phyloP scores from a whole-genome alignment of 179 eudicot species.

The Spergularia azorica region DNA sequence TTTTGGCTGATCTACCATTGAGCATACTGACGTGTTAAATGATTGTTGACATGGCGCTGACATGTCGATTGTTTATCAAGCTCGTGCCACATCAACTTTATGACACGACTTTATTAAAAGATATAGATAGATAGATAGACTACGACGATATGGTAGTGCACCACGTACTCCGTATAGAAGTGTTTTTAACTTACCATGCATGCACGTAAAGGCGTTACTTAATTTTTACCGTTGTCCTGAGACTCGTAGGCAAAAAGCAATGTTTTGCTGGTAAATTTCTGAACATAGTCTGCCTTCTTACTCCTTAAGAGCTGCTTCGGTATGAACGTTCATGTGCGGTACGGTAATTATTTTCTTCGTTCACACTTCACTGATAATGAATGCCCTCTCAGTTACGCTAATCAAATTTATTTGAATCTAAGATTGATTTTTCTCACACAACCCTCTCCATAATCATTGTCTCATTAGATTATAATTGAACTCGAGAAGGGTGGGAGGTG shows the following conservation, averaged over 20 bases:
- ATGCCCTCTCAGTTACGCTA: conserved; percentile 27
- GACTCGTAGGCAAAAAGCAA: conserved; percentile 29
- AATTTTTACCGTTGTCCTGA: conserved; percentile 18
- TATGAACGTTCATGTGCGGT: conserved; percentile 17
- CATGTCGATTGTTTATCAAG: too few species aligned
- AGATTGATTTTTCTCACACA: too few species aligned
- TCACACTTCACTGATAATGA: conserved; percentile 24
- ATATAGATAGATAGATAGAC: too few species aligned
- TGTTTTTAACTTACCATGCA: conserved; percentile 28
- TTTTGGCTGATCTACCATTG: too few species aligned
- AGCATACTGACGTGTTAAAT: too few species aligned
- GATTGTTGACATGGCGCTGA: too few species aligned
- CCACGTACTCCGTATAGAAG: not conserved
- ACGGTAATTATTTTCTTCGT: conserved; percentile 7
- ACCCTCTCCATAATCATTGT: too few species aligned
- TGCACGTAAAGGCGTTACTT: conserved; percentile 25
- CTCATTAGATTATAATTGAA: too few species aligned
- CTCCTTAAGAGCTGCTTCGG: conserved; percentile 15
- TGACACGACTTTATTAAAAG: too few species aligned
- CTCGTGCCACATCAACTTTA: too few species aligned
- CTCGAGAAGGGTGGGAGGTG: too few species aligned
- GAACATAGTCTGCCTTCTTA: conserved; percentile 27
- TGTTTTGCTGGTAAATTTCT: conserved; percentile 24
- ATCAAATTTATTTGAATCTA: not conserved
- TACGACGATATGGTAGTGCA: too few species aligned